A percentile compares a stretch with the other conserved stretches of the same genome.
phyloP scores from a whole-genome alignment of 2,329 filamentous ascomycete genomes.

The Orbilia brochopaga region DNA sequence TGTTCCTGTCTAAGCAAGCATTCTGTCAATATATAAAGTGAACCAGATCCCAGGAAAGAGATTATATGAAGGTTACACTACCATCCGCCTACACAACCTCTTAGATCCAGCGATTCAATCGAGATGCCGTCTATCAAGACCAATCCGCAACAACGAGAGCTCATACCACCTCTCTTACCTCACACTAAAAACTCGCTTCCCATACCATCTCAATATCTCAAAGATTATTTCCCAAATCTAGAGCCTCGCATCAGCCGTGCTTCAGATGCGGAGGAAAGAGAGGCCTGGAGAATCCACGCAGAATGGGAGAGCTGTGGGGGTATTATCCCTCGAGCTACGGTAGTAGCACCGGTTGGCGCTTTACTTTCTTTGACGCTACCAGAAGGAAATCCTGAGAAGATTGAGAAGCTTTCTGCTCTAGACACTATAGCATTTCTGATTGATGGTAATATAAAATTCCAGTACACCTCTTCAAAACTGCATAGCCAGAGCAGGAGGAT shows the following conservation, averaged over 20 bases:
- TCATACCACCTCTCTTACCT: no score
- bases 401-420: background rate
- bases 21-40: no score
- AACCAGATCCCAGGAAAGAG: no score
- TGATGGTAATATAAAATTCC: background rate
- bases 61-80: no score
- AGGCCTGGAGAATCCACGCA: background rate
- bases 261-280: background rate
- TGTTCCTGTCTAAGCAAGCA: no score
- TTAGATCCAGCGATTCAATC: no score
- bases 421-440: conserved; percentile 1
- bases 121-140: no score
- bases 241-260: background rate
- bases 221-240: conserved; percentile 1
- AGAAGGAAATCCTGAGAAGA: background rate
- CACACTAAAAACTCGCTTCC: background rate
- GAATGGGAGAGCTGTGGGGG: conserved; percentile 1
- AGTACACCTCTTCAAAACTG: background rate
- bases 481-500: no score
- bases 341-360: background rate
- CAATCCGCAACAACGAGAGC: no score
- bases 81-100: no score
- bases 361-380: background rate
- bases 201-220: background rate
- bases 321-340: background rate